These are phyloP conservation scores for Gnomoniopsis sp. DNA, from an alignment of 2,329 filamentous ascomycete species.

Conservation along the genomic window DNA sequence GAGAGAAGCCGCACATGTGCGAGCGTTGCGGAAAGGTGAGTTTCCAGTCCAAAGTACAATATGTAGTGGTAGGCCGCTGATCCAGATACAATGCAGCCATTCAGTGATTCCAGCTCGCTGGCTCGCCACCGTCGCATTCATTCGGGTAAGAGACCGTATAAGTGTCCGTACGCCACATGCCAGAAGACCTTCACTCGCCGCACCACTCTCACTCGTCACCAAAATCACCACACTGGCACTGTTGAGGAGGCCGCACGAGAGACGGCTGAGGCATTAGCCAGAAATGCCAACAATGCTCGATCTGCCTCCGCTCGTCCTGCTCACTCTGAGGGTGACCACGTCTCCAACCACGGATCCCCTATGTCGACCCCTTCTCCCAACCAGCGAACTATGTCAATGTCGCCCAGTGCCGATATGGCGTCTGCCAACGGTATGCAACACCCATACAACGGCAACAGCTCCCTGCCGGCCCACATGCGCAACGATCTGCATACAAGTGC, in stretches of 20 bases:
- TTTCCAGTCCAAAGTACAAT: background rate
- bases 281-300: constrained; percentile 31
- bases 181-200: constrained; percentile 97
- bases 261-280: constrained; percentile 79
- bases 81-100: constrained; percentile 61
- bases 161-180: constrained; percentile 95
- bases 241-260: constrained; percentile 90
- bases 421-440: constrained; percentile 67
- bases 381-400: constrained; percentile 76
- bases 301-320: constrained; percentile 41
- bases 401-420: constrained; percentile 72
- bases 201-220: constrained; percentile 90
- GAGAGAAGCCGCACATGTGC: constrained; percentile 97
- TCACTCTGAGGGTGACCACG: constrained; percentile 68
- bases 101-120: constrained; percentile 92
- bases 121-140: constrained; percentile 93
- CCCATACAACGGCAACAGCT: constrained; percentile 73
- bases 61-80: constrained; percentile 3
- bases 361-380: constrained; percentile 78
- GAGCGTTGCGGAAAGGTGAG: constrained; percentile 92
- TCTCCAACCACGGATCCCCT: constrained; percentile 70
- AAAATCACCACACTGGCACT: constrained; percentile 93
- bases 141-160: constrained; percentile 92
- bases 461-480: constrained; percentile 79
- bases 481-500: constrained; percentile 69